Conservation (phyloP, 441 rosid genomes). For the Kokia cookei region DNA sequence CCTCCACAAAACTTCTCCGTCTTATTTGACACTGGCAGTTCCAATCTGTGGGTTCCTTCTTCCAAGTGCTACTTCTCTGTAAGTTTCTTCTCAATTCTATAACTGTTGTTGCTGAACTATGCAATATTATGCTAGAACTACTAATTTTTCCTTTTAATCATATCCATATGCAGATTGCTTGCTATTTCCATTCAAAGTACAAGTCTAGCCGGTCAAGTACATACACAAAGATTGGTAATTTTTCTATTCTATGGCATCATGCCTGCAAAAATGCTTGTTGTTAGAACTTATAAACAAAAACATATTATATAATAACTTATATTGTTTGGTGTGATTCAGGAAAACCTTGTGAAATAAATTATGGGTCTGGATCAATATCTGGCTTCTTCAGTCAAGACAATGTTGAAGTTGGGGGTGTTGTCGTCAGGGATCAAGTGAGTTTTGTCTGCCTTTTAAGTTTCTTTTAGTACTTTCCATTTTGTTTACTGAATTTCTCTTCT, state of each 20-base stretch:
- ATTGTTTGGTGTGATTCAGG: conserved; percentile 35
- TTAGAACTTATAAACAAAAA: not conserved
- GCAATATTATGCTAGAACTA: not conserved
- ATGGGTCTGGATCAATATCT: conserved; percentile 71
- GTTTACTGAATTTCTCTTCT: not conserved
- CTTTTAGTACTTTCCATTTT: not conserved
- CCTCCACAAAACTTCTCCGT: conserved; percentile 74
- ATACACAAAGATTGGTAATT: conserved; percentile 47
- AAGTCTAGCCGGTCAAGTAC: conserved; percentile 56
- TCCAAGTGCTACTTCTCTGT: conserved; percentile 64
- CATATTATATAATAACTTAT: not conserved
- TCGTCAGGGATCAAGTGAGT: conserved; percentile 59
- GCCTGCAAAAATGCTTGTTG: not conserved
- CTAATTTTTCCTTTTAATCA: not conserved
- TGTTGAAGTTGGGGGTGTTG: conserved; percentile 60
- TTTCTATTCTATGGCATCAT: not conserved
- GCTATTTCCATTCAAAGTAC: conserved; percentile 67
- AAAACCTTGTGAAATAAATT: conserved; percentile 42
- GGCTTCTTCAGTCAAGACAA: conserved; percentile 83
- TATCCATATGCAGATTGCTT: conserved; percentile 46
- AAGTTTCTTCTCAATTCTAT: conserved; percentile 19
- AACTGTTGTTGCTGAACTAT: not conserved
- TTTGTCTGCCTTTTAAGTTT: not conserved
- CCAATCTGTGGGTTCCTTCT: conserved; percentile 89
- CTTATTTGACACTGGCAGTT: conserved; percentile 80